These are phyloP conservation scores for Arthrobotrys conoides DNA, from an alignment of 2,329 filamentous ascomycete genomes.

Conservation along the genomic window DNA sequence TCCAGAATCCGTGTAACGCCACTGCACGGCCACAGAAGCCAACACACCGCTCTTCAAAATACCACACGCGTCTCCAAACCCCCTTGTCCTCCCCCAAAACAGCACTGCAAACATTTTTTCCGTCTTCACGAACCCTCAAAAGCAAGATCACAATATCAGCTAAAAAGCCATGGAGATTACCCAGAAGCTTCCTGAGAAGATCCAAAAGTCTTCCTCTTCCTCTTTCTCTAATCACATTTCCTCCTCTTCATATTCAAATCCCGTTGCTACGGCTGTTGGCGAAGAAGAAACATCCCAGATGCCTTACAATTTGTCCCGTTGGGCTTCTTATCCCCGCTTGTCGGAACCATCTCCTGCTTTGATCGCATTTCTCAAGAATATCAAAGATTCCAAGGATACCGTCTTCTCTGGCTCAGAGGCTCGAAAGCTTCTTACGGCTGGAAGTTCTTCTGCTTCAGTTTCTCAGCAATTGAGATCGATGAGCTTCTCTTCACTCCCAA, in stretches of 20 bases:
- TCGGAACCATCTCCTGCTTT: not conserved
- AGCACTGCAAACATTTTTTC: not conserved
- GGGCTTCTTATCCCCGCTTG: conserved; percentile 33
- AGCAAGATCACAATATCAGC: not conserved
- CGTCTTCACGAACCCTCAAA: not conserved
- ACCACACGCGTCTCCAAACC: conserved; percentile 2
- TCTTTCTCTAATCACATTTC: not conserved
- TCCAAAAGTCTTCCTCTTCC: not conserved
- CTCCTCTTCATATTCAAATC: not conserved
- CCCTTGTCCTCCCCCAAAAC: not conserved
- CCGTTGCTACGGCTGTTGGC: not conserved
- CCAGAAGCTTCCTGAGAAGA: not conserved
- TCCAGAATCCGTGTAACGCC: not conserved
- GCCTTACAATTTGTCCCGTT: conserved; percentile 38
- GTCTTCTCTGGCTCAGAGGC: not conserved
- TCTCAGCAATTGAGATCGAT: not conserved
- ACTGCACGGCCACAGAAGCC: not conserved
- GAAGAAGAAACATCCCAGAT: not conserved
- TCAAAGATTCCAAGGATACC: not conserved
- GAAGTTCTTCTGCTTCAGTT: not conserved
- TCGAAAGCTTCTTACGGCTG: not conserved
- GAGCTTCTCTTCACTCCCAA: not conserved
- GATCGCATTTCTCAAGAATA: not conserved
- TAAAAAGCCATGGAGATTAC: not conserved
- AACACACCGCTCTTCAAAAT: conserved; percentile 2